These are phyloP conservation scores for Pulicaria dysenterica DNA, from an alignment of 129 eudicot genomes.

Conservation along the genomic window DNA sequence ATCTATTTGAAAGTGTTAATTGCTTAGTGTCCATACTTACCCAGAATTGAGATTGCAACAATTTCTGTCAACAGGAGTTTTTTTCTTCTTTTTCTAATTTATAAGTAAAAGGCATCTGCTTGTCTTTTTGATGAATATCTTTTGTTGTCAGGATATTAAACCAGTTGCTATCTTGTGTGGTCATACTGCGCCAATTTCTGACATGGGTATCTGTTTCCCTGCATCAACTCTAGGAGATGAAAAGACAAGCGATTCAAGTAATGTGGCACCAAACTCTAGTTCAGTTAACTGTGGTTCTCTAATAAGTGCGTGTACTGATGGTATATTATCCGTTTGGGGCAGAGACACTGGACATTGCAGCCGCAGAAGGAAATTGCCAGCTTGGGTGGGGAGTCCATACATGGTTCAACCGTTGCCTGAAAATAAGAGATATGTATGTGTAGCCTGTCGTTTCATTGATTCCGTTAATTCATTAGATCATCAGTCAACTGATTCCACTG, in stretches of 20 bases:
- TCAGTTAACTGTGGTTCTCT: conserved; percentile 70
- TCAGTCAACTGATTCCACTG: conserved; percentile 44
- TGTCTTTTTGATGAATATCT: conserved; percentile 31
- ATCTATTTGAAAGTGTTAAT: not conserved
- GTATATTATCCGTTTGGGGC: conserved; percentile 94
- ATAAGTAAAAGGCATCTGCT: conserved; percentile 11
- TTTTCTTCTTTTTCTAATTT: not conserved
- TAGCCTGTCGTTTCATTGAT: conserved; percentile 61
- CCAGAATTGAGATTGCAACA: not conserved
- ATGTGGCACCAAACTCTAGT: conserved; percentile 46
- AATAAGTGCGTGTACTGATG: conserved; percentile 95
- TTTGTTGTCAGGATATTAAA: conserved; percentile 64
- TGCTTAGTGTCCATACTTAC: not conserved
- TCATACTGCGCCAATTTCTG: conserved; percentile 86
- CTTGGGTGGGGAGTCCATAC: conserved; percentile 92
- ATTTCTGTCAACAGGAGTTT: not conserved
- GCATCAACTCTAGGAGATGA: conserved; percentile 58
- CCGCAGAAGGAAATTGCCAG: conserved; percentile 93
- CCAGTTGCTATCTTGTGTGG: conserved; percentile 93
- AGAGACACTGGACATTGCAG: conserved; percentile 92
- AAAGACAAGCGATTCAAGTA: conserved; percentile 40
- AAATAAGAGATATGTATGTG: conserved; percentile 84
- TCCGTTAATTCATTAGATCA: conserved; percentile 41
- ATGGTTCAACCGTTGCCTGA: conserved; percentile 70
- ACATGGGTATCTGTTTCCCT: conserved; percentile 85